Conservation (phyloP, 495 filamentous ascomycete species). For the Aspergillus incahuasiensis region DNA sequence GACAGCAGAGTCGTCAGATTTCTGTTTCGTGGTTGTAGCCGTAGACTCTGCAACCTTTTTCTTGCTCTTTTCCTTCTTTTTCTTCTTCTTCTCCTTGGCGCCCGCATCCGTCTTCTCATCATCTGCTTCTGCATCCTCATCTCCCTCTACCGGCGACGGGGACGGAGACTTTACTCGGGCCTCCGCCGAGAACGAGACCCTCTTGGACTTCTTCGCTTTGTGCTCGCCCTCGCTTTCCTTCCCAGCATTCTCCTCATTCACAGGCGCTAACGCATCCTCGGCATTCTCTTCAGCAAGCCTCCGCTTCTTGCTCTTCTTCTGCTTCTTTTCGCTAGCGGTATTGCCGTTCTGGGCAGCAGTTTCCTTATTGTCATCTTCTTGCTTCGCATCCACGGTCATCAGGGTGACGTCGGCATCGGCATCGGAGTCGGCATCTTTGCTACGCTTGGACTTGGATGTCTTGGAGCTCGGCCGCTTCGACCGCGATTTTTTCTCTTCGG, state of each 20-base stretch:
- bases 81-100: constrained; percentile 33
- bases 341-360: neutral
- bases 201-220: constrained; percentile 25
- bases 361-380: constrained; percentile 3
- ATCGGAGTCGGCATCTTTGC: constrained; percentile 10
- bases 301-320: constrained; percentile 11
- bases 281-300: constrained; percentile 7
- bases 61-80: constrained; percentile 29
- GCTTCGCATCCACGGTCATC: neutral
- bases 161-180: constrained; percentile 1
- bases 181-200: constrained; percentile 70
- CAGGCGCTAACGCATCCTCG: neutral
- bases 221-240: neutral
- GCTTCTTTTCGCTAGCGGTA: neutral
- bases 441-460: constrained; percentile 8
- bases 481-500: constrained; percentile 6
- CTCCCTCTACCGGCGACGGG: neutral
- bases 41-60: neutral
- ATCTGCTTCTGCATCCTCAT: constrained; percentile 22
- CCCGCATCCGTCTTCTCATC: constrained; percentile 33
- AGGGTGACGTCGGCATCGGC: constrained; percentile 5
- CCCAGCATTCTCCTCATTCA: neutral
- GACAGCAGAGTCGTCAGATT: constrained; percentile 49
- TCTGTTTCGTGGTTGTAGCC: constrained; percentile 7
- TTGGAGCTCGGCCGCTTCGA: neutral